A percentile compares a stretch with the other conserved stretches of the same genome.
Conservation (phyloP, 306 rosid species). For the Citrullus mucosospermus region DNA sequence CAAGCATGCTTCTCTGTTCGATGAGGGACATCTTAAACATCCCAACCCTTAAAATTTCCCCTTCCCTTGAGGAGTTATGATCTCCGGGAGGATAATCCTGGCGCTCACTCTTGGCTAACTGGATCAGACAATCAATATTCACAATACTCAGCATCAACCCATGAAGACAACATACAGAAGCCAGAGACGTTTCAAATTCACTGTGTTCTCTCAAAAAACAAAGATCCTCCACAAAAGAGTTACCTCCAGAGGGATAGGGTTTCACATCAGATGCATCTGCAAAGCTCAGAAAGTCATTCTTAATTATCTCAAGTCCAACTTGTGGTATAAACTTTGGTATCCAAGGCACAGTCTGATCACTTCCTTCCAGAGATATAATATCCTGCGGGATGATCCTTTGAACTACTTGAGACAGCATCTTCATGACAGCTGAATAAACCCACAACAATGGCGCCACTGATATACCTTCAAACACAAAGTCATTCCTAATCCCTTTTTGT, state of each 20-base stretch:
- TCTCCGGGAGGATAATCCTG: slow-evolving; percentile 24
- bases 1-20: slow-evolving; percentile 43
- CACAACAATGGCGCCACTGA: slow-evolving; percentile 49
- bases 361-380: slow-evolving; percentile 18
- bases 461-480: slow-evolving; percentile 16
- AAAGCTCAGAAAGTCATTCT: slow-evolving; percentile 34
- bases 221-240: slow-evolving; percentile 50
- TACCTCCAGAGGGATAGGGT: slow-evolving; percentile 18
- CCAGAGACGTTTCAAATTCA: slow-evolving; percentile 56
- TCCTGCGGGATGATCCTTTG: slow-evolving; percentile 50
- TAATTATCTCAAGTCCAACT: slow-evolving; percentile 67
- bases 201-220: slow-evolving; percentile 43
- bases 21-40: slow-evolving; percentile 31
- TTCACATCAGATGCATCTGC: slow-evolving; percentile 23
- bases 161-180: slow-evolving; percentile 64
- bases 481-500: slow-evolving; percentile 18
- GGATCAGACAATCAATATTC: slow-evolving; percentile 46
- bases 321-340: slow-evolving; percentile 86
- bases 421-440: slow-evolving; percentile 58
- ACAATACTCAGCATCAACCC: slow-evolving; percentile 37
- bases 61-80: slow-evolving; percentile 42
- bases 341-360: slow-evolving; percentile 57
- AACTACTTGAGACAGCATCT: slow-evolving; percentile 65
- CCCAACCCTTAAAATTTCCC: slow-evolving; percentile 56
- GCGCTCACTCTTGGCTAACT: slow-evolving; percentile 41